Base-by-base conservation (phyloP, 2,329 filamentous ascomycete genomes). In the Colletotrichum liaoningense region DNA sequence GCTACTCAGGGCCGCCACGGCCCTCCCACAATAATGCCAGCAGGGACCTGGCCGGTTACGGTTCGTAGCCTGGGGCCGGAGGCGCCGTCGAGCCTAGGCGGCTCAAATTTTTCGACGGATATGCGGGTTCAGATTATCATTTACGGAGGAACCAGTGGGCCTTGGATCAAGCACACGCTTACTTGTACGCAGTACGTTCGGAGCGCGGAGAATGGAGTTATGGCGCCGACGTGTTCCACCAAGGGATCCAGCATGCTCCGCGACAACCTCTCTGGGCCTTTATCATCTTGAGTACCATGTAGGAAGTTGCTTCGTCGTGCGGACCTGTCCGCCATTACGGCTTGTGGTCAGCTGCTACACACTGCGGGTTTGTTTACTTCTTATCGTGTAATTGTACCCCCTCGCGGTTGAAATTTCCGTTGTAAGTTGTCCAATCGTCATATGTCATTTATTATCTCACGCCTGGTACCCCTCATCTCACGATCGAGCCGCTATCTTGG, bases 1-100 rank as follows among this genome's bases (percentile, higher is more conserved):
- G 26, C 58, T 22, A 16, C 26, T 3, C 19, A 52, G 46, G 12
- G 62, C n/a, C 26, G 33, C 42, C 46, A n/a, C 12, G 38, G 58
- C 24, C 35, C 57, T 68, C 58, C 24, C 22, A 38, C 52, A 49
- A 30, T 63, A 57, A 33, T 69, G 58, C 65, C 54, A 26, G 38
- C 70, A 69, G 55, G 70, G 70, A 64, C 54, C 55, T 55, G 59
- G 70, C 66, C 59, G 59, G 28, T 64, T 70, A 49, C 66, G 42
- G 58, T 19, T 33, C 54, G 65, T 57, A 49, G 38, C 42, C 42
- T 60, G 62, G 42, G 70, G 28, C 60, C 60, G 66, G 66, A 64
- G 28, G 67, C 42, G 56, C 67, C 60, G 67, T 57, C 42, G 19
- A 49, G 42, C 52, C 28, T 54, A 26, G 33, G 60, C 60, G 70